Percentiles rank a stretch among this genome's conserved stretches.
These are phyloP conservation scores for Phytopythium chamaehyphon DNA, from an alignment of 352 stramenopile genomes.

Conservation along the genomic window DNA sequence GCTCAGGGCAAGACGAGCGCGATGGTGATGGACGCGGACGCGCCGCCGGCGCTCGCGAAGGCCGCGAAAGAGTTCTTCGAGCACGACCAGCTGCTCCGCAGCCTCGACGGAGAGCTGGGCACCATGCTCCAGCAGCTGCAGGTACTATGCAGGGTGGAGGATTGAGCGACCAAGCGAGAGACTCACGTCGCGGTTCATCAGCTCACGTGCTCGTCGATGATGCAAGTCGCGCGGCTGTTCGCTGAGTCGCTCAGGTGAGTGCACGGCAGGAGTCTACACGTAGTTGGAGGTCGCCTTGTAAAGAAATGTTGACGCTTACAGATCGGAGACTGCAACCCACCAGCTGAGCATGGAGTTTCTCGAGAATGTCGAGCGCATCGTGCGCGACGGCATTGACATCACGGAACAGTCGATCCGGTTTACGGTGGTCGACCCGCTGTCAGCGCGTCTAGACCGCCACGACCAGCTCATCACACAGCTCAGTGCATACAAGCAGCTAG, in stretches of 20 bases:
- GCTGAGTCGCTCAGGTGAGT: conserved; percentile 41
- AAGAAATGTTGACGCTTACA: neutral
- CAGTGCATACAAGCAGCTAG: conserved; percentile 16
- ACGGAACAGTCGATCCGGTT: conserved; percentile 80
- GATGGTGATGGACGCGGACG: conserved; percentile 7
- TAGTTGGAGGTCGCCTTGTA: neutral
- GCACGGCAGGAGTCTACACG: neutral
- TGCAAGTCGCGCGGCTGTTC: conserved; percentile 44
- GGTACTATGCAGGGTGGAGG: conserved; percentile 11
- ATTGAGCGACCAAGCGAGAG: neutral
- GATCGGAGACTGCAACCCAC: conserved; percentile 25
- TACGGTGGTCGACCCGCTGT: conserved; percentile 64
- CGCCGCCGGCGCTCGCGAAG: conserved; percentile 22
- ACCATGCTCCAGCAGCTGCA: conserved; percentile 62
- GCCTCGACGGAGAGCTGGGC: conserved; percentile 39
- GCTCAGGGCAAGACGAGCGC: neutral
- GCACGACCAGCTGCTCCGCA: conserved; percentile 41
- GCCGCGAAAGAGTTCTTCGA: conserved; percentile 47
- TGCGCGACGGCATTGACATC: conserved; percentile 46
- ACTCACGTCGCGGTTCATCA: neutral
- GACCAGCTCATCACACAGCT: conserved; percentile 38
- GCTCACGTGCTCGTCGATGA: conserved; percentile 5
- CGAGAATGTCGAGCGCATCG: conserved; percentile 45
- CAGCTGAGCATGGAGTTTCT: conserved; percentile 39
- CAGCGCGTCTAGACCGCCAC: conserved; percentile 47